phyloP scores from a whole-genome alignment of 2,329 filamentous ascomycete genomes.

The Fusarium sp. region DNA sequence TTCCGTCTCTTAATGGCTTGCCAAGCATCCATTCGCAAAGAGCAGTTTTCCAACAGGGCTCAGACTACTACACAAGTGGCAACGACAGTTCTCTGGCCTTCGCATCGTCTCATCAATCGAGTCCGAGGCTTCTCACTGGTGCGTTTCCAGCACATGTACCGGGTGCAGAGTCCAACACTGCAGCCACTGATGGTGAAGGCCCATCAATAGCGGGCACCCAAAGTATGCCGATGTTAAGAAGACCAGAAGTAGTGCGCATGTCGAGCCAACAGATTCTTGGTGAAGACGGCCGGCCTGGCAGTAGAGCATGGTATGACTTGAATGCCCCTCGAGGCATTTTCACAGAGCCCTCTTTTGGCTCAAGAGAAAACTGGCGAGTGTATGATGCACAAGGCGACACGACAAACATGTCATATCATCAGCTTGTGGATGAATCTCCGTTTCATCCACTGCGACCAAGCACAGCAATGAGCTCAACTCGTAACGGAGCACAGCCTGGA shows the following conservation, averaged over 20 bases:
- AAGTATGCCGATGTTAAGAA: slow-evolving; percentile 41
- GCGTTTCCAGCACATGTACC: slow-evolving; percentile 22
- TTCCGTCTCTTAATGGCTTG: slow-evolving; percentile 46
- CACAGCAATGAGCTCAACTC: slow-evolving; percentile 34
- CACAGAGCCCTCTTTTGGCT: slow-evolving; percentile 51
- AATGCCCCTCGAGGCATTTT: slow-evolving; percentile 41
- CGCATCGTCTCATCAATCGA: slow-evolving; percentile 45
- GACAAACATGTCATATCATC: slow-evolving; percentile 49
- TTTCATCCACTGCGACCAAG: slow-evolving; percentile 54
- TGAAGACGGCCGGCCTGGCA: slow-evolving; percentile 17
- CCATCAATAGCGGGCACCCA: slow-evolving; percentile 37
- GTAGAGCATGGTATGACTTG: slow-evolving; percentile 43
- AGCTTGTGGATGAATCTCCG: slow-evolving; percentile 50
- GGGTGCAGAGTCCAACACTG: background rate
- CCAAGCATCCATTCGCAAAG: slow-evolving; percentile 39
- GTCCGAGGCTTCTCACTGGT: slow-evolving; percentile 38
- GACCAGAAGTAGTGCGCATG: slow-evolving; percentile 41
- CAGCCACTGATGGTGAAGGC: background rate
- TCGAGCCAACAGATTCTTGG: slow-evolving; percentile 39
- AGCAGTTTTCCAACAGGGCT: slow-evolving; percentile 35
- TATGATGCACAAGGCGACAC: slow-evolving; percentile 45
- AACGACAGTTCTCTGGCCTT: slow-evolving; percentile 52
- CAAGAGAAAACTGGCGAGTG: slow-evolving; percentile 53
- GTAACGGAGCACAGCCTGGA: slow-evolving; percentile 36
- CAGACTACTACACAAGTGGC: slow-evolving; percentile 45